Conservation (phyloP, 2,329 filamentous ascomycete genomes). For the Arthrobotrys pseudoclavata region DNA sequence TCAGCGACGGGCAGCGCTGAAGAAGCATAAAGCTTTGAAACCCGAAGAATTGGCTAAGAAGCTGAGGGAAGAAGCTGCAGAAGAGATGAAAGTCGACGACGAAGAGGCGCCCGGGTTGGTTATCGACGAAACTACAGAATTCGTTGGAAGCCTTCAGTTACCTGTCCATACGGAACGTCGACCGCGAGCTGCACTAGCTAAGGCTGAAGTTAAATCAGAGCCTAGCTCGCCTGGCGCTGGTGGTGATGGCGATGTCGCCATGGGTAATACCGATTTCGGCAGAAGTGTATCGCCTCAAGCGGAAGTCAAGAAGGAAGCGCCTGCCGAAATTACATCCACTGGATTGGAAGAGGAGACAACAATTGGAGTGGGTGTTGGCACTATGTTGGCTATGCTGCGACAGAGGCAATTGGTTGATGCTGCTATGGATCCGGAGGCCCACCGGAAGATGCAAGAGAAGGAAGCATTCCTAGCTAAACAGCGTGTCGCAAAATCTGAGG, state of each 20-base stretch:
- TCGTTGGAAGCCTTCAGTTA: conserved; percentile 86
- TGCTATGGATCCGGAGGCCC: conserved; percentile 74
- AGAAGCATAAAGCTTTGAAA: conserved; percentile 88
- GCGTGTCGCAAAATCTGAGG: conserved; percentile 79
- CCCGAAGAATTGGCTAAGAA: conserved; percentile 90
- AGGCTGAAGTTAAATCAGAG: conserved; percentile 60
- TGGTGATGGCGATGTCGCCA: conserved; percentile 69
- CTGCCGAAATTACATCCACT: conserved; percentile 73
- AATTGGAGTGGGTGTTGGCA: conserved; percentile 82
- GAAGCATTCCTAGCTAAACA: conserved; percentile 85
- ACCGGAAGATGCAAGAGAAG: conserved; percentile 72
- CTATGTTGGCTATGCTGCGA: conserved; percentile 83
- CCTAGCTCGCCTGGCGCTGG: conserved; percentile 68
- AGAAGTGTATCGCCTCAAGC: conserved; percentile 68
- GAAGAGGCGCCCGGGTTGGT: conserved; percentile 77
- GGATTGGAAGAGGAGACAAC: conserved; percentile 89
- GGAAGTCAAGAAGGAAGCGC: conserved; percentile 68
- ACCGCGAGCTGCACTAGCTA: conserved; percentile 63
- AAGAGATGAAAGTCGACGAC: conserved; percentile 70
- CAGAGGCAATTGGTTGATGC: conserved; percentile 85
- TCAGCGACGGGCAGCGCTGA: conserved; percentile 86
- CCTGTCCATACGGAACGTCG: conserved; percentile 72
- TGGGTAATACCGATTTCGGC: conserved; percentile 70
- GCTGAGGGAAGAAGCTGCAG: conserved; percentile 78
- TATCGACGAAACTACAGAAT: conserved; percentile 96